These are phyloP conservation scores for Lachnellula willkommii DNA, from an alignment of 2,329 filamentous ascomycete genomes.

Conservation along the genomic window DNA sequence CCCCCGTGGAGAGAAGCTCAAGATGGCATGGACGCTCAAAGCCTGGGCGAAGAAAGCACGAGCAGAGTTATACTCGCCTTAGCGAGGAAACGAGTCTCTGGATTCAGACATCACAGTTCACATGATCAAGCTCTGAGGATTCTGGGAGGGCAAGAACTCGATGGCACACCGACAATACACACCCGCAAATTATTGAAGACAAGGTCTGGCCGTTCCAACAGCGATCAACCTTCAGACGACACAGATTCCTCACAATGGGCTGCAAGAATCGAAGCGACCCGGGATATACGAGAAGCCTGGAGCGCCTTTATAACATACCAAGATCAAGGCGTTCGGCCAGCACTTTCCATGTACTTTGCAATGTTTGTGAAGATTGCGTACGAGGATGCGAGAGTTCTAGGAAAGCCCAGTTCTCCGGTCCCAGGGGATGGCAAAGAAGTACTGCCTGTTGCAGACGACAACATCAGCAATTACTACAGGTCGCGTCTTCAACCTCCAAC, in stretches of 20 bases:
- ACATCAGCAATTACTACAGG: slow-evolving; percentile 59
- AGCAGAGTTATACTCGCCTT: slow-evolving; percentile 51
- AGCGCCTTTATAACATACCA: slow-evolving; percentile 34
- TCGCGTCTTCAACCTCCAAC: slow-evolving; percentile 57
- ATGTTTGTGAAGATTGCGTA: slow-evolving; percentile 56
- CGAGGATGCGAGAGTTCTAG: slow-evolving; percentile 24
- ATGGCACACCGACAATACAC: slow-evolving; percentile 53
- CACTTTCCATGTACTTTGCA: slow-evolving; percentile 46
- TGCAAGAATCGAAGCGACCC: slow-evolving; percentile 51
- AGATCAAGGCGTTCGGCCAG: slow-evolving; percentile 34
- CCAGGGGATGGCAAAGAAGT: slow-evolving; percentile 58
- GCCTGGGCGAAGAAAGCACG: slow-evolving; percentile 46
- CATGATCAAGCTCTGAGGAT: slow-evolving; percentile 47
- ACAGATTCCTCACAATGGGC: slow-evolving; percentile 40
- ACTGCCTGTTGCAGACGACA: slow-evolving; percentile 50
- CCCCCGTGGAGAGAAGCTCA: slow-evolving; percentile 54
- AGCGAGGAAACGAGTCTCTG: slow-evolving; percentile 50
- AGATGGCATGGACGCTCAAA: slow-evolving; percentile 55
- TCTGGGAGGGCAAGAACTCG: slow-evolving; percentile 47
- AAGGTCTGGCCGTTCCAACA: neutral
- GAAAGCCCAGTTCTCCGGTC: slow-evolving; percentile 29
- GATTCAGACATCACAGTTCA: slow-evolving; percentile 41
- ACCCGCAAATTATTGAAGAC: slow-evolving; percentile 36
- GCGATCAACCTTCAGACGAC: no score
- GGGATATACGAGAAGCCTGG: slow-evolving; percentile 60